Percentiles rank a stretch among this genome's conserved stretches.
Conservation (phyloP, 2,329 filamentous ascomycete species). For the Ascomycota sp. region DNA sequence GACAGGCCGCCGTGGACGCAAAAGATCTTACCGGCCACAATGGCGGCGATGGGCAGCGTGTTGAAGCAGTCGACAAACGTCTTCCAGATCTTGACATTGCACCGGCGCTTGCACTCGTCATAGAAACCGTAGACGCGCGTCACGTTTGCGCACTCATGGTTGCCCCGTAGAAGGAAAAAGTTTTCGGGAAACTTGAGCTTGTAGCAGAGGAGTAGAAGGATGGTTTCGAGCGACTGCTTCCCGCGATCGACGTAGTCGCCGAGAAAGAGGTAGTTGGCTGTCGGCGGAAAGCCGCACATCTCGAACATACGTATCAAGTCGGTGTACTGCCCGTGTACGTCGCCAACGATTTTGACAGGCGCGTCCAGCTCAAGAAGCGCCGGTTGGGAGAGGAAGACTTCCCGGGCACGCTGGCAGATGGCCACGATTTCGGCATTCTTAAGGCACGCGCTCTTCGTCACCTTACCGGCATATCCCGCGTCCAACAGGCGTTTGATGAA, state of each 20-base stretch:
- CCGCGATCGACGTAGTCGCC: slow-evolving; percentile 94
- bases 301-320: slow-evolving; percentile 94
- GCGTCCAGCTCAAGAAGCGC: slow-evolving; percentile 80
- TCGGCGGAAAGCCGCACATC: slow-evolving; percentile 92
- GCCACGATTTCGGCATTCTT: slow-evolving; percentile 96
- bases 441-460: slow-evolving; percentile 90
- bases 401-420: slow-evolving; percentile 74
- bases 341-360: slow-evolving; percentile 93
- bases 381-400: slow-evolving; percentile 79
- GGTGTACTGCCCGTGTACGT: slow-evolving; percentile 92
- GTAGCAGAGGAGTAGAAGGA: slow-evolving; percentile 80
- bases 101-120: slow-evolving; percentile 90
- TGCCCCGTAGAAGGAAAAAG: slow-evolving; percentile 85
- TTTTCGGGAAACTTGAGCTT: slow-evolving; percentile 96
- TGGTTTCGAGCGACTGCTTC: slow-evolving; percentile 90
- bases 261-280: slow-evolving; percentile 80
- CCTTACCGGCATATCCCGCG: slow-evolving; percentile 86
- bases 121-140: slow-evolving; percentile 95
- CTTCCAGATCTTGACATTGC: slow-evolving; percentile 97
- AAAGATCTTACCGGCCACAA: slow-evolving; percentile 93
- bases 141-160: slow-evolving; percentile 93
- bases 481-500: slow-evolving; percentile 91
- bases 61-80: slow-evolving; percentile 96
- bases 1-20: slow-evolving; percentile 92
- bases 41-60: slow-evolving; percentile 83